Evolutionary conservation across 768 basidiomycete genomes (phyloP), one percentile per base, ranked within the genome.

Genomic region (Suillus bovinus): DNA sequence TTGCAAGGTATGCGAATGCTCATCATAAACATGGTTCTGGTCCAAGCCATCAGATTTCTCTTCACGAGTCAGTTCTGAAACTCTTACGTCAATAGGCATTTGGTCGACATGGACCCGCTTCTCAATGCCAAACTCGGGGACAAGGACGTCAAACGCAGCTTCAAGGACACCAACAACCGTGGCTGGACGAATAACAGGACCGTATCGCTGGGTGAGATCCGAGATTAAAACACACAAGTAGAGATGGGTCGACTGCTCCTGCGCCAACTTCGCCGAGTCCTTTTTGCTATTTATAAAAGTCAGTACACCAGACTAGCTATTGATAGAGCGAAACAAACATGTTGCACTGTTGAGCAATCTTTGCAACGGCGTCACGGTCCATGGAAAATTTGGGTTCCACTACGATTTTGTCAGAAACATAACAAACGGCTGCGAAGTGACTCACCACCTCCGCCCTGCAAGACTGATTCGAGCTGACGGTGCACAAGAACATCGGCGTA

Each of bases 21-120:
- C 96, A 70, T 99, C 96, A 72, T 94, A 94, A 58, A 98, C 94
- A 71, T 94, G 91, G 69, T 96, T 98, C 91, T 96, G 57, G 16
- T 29, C 33, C 22, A 47, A 11, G 42, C n/a, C 20, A 64, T 79
- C 34, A 76, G 67, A n/a, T 16, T 8, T 11, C 5, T 22, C 20
- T 44, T 50, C 10, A 59, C 57, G 16, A 6, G 49, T 36, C 2
- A 50, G 59, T 47, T 24, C 44, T 24, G 34, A 24, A 14, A 52
- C 10, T 76, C 89, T 77, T 71, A 95, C 94, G 67, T 97, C 94
- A 62, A 97, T 93, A 29, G 97, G 96, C 93, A 99, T 97, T 77
- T 99, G 95, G 72, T 99, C 97, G 46, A 96, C 93, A 70, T 99
- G 97, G 3, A 99, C 96, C 41, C 97, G 86, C 81, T 99, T 99